Evolutionary conservation across 1,139 yeast genomes (phyloP), one percentile per base, ranked within the genome.

Genomic region (Hansenula anomala): DNA sequence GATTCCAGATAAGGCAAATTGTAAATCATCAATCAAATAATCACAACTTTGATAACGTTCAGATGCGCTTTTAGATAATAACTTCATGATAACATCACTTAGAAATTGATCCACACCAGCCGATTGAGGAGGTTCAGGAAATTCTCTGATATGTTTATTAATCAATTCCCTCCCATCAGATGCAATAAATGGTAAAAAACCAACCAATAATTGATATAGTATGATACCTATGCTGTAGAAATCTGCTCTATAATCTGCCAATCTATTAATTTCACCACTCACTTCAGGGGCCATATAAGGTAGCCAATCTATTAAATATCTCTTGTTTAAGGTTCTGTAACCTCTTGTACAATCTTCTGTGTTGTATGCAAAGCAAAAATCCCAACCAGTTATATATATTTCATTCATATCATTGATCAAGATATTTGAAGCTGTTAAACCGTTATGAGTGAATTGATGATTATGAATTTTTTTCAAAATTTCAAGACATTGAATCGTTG

Each of bases 221-320:
- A 75, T 67, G 20, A 75, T 64, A 20, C 82, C 81, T 13, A 73
- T 46, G 26, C 75, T 64, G 49, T 75, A 76, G 37, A 73, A 64
- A 51, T 76, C 81, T 0, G 80, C 64, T 34, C 77, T 59, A 47
- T 60, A 68, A 44, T 74, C 79, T 9, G 72, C 74, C 3, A 66
- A 57, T 28, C 64, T 56, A 33, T 61, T 60, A 14, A 63, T 58
- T 22, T 67, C 69, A 2, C 75, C 71, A 15, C 75, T 64, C 4
- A 69, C 61, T 50, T 75, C 80, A 1, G 81, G 81, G 1, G 80
- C 69, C 47, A 73, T 67, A 45, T 68, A 75, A 0, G 77, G 76
- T 29, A 74, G 52, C 45, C 67, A 60, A 27, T 66, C 70, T 1
- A 65, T 60, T 9, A 71, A 54, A 22, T 38, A 47, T 36, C 53